Base-by-base conservation (phyloP, 306 rosid genomes). In the Quercus rubra region DNA sequence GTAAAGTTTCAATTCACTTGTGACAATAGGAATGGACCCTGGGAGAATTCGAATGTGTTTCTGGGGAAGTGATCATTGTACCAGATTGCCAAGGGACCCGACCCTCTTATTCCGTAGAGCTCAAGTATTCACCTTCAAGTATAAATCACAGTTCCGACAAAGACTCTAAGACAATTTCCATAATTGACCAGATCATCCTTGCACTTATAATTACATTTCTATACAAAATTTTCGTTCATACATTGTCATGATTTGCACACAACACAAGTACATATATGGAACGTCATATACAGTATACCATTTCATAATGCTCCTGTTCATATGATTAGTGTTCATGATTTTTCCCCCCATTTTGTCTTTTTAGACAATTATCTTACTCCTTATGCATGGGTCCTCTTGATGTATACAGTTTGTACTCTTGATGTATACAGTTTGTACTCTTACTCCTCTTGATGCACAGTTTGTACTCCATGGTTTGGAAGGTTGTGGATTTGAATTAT, bases 31-130 rank as follows among this genome's bases (percentile, higher is more conserved):
- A 90, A 66, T 83, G 91, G 91, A 87, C 93, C 74, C 5, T 31
- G 3, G 85, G 91, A 2, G 72, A 71, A 64, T 88, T 86, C 68
- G 90, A 87, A 81, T 64, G 82, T 70, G 88, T 85, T 61, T 75
- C 78, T 4, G 96, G 90, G 74, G 86, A 90, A 80, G 83, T 86
- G 90, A 86, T 85, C 51, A 86, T 85, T 76, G 82, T 79, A 74
- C 90, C 90, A 14, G 75, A 89, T 71, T 69, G 63, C 82, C 74
- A 73, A 23, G 79, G 79, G 77, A 83, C 72, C 74, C 54, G 69
- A 31, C 82, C 87, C 61, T 82, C 87, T 38, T 92, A 87, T 79
- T 87, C 87, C 77, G 63, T 94, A 83, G 92, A 92, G 86, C 85
- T 91, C 71, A 80, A 82, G 51, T 80, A 80, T 49, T 88, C 80